phyloP scores from a whole-genome alignment of 768 basidiomycete species.

The Coprinellus micaceus region DNA sequence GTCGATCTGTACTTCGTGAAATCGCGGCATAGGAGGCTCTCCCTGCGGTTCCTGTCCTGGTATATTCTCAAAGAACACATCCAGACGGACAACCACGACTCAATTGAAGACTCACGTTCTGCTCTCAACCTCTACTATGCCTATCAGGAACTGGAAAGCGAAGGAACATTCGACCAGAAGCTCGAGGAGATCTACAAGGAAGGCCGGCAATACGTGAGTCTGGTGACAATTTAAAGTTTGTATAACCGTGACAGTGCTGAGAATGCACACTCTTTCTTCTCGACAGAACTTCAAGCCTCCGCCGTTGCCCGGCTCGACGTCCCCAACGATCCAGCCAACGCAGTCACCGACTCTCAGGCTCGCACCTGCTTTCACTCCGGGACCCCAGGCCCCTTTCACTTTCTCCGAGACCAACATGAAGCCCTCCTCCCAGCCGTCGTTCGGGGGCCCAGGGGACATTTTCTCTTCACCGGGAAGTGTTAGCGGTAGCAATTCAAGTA shows the following conservation, averaged over 20 bases:
- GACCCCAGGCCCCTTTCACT: not conserved
- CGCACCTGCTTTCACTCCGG: not conserved
- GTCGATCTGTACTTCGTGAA: slow-evolving; percentile 93
- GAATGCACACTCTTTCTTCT: not conserved
- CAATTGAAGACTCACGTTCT: slow-evolving; percentile 93
- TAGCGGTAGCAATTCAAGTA: not conserved
- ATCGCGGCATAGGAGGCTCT: slow-evolving; percentile 79
- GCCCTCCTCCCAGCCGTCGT: not conserved
- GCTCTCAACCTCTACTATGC: slow-evolving; percentile 84
- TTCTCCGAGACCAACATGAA: not conserved
- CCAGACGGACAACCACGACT: slow-evolving; percentile 92
- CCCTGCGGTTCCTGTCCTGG: slow-evolving; percentile 91
- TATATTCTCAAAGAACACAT: slow-evolving; percentile 89
- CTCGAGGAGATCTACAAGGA: slow-evolving; percentile 82
- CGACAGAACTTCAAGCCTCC: slow-evolving; percentile 59
- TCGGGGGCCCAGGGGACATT: not conserved
- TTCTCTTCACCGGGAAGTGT: not conserved
- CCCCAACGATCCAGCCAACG: not conserved
- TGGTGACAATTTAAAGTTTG: not conserved
- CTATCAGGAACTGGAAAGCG: slow-evolving; percentile 70
- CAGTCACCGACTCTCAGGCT: not conserved
- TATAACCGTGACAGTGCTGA: not conserved
- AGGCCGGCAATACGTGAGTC: slow-evolving; percentile 66
- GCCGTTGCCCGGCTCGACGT: slow-evolving; percentile 17
- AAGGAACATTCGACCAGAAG: slow-evolving; percentile 78